These are phyloP conservation scores for Populus hybrid DNA, from an alignment of 441 rosid genomes.

Conservation along the genomic window DNA sequence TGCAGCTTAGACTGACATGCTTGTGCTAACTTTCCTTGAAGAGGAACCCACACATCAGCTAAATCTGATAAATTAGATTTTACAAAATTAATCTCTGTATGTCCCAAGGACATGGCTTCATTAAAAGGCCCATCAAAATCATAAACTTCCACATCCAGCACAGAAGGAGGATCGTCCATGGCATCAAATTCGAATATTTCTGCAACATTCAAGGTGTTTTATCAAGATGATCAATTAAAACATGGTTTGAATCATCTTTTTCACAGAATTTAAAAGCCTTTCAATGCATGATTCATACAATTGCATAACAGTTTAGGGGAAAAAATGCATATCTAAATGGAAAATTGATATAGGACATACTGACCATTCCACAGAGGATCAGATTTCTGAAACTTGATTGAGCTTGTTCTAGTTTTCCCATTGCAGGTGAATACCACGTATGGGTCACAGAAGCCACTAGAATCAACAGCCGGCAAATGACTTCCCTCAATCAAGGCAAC, in stretches of 20 bases:
- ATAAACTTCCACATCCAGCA: slow-evolving; percentile 81
- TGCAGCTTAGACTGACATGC: slow-evolving; percentile 94
- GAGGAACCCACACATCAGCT: slow-evolving; percentile 90
- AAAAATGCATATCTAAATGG: slow-evolving; percentile 4
- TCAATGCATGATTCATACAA: slow-evolving; percentile 3
- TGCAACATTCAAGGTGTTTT: slow-evolving; percentile 35
- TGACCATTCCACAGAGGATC: slow-evolving; percentile 95
- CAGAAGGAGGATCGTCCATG: slow-evolving; percentile 95
- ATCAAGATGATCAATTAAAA: slow-evolving; percentile 12
- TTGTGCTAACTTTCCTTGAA: slow-evolving; percentile 84
- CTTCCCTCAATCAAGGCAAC: slow-evolving; percentile 89
- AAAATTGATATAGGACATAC: slow-evolving; percentile 16
- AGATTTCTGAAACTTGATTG: slow-evolving; percentile 90
- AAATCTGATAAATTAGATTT: slow-evolving; percentile 78
- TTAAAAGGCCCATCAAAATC: slow-evolving; percentile 96
- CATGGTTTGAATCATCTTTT: slow-evolving; percentile 5
- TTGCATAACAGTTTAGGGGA: not conserved
- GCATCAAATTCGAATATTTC: slow-evolving; percentile 99
- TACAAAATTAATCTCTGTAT: slow-evolving; percentile 81
- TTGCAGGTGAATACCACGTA: slow-evolving; percentile 89
- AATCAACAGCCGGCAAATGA: slow-evolving; percentile 86
- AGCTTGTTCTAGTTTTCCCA: slow-evolving; percentile 88
- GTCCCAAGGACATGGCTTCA: slow-evolving; percentile 84
- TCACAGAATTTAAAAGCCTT: slow-evolving; percentile 1
- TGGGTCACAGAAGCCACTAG: slow-evolving; percentile 90